Conservation (phyloP, 148 eudicot species). For the Chenopodium berlandieri region DNA sequence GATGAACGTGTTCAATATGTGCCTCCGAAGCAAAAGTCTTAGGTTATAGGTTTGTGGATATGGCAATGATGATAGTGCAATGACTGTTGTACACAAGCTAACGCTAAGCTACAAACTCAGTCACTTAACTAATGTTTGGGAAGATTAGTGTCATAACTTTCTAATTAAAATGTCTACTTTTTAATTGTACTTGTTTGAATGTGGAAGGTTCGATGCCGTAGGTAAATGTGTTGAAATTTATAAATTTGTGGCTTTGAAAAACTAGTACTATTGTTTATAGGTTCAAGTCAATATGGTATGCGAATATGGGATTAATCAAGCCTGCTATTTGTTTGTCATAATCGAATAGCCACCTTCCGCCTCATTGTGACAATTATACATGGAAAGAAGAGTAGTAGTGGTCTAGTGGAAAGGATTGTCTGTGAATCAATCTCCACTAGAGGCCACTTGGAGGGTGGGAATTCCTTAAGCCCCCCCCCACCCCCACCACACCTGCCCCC, state of each 20-base stretch:
- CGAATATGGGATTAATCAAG: background rate
- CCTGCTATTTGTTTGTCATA: background rate
- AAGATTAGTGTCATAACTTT: background rate
- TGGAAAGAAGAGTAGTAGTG: background rate
- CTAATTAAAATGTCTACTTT: background rate
- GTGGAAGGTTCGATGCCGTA: background rate
- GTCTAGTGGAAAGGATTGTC: background rate
- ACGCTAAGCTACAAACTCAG: background rate
- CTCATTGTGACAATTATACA: background rate
- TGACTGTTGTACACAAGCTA: background rate
- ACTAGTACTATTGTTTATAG: background rate
- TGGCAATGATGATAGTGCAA: conserved; percentile 16
- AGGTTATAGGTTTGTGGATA: background rate
- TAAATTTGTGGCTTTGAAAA: background rate
- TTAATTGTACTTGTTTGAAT: background rate
- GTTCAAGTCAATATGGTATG: background rate
- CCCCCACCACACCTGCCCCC: too few relatives aligned
- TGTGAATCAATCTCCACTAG: too few relatives aligned
- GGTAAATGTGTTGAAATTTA: background rate
- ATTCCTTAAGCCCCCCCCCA: too few relatives aligned
- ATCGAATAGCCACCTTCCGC: too few relatives aligned
- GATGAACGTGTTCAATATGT: conserved; percentile 62
- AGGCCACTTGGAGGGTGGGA: too few relatives aligned
- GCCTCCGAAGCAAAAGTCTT: conserved; percentile 60
- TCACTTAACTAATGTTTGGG: background rate